Percentiles rank a stretch among this genome's conserved stretches.
These are phyloP conservation scores for Mycena filopes DNA, from an alignment of 768 basidiomycete genomes.

Conservation along the genomic window DNA sequence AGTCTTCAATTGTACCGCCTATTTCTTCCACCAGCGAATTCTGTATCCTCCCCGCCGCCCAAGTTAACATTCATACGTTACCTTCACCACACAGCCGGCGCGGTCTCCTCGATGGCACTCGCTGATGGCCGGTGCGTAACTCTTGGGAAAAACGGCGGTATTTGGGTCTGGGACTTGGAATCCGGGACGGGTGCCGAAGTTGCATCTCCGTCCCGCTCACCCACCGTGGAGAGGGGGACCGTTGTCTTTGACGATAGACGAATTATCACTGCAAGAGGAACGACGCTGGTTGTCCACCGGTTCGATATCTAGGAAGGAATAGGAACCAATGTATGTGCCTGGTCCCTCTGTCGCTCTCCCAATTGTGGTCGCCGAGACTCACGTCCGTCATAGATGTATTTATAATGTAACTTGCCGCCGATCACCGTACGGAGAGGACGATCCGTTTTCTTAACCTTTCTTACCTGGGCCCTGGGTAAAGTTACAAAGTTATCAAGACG, in stretches of 20 bases:
- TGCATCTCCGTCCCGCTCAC: slow-evolving; percentile 40
- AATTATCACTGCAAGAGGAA: slow-evolving; percentile 64
- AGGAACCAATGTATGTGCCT: slow-evolving; percentile 14
- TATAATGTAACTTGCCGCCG: slow-evolving; percentile 18
- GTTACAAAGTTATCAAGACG: slow-evolving; percentile 5
- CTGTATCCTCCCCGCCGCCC: slow-evolving; percentile 63
- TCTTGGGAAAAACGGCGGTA: slow-evolving; percentile 72
- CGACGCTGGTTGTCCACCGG: slow-evolving; percentile 29
- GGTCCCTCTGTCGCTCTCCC: neutral
- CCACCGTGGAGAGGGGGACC: slow-evolving; percentile 48
- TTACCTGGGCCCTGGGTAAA: neutral
- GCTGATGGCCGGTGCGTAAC: slow-evolving; percentile 88
- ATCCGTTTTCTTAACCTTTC: slow-evolving; percentile 8
- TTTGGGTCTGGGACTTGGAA: slow-evolving; percentile 92
- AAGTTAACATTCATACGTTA: slow-evolving; percentile 79
- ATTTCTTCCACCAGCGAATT: slow-evolving; percentile 62
- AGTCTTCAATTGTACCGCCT: slow-evolving; percentile 82
- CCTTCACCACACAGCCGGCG: slow-evolving; percentile 75
- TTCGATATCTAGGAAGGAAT: slow-evolving; percentile 24
- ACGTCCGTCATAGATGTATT: slow-evolving; percentile 14
- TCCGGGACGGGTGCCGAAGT: slow-evolving; percentile 59
- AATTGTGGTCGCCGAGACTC: neutral
- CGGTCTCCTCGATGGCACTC: slow-evolving; percentile 73
- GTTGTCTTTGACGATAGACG: slow-evolving; percentile 81
- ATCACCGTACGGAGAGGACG: slow-evolving; percentile 18